Conservation (phyloP, 768 basidiomycete genomes). For the Baorangia bicolor region DNA sequence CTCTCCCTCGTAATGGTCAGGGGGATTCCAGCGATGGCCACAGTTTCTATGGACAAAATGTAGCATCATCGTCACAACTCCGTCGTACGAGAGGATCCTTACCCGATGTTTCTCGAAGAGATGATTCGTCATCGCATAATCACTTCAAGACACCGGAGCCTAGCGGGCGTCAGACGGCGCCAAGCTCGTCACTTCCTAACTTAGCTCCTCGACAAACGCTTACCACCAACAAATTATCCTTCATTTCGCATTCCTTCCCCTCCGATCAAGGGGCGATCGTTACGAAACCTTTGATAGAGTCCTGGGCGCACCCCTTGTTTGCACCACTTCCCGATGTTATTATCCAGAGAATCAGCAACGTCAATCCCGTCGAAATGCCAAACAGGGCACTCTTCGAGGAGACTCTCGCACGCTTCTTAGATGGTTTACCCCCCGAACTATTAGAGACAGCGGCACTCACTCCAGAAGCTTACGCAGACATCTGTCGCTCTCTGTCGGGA, state of each 20-base stretch:
- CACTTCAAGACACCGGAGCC: conserved; percentile 26
- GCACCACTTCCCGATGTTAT: conserved; percentile 59
- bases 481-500: conserved; percentile 48
- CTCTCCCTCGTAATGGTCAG: conserved; percentile 15
- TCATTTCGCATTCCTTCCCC: conserved; percentile 44
- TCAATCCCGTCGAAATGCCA: conserved; percentile 62
- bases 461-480: conserved; percentile 51
- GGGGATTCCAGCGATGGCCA: conserved; percentile 34
- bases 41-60: conserved; percentile 49
- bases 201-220: conserved; percentile 25
- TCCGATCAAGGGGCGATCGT: conserved; percentile 38
- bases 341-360: conserved; percentile 50
- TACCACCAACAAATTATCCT: conserved; percentile 35
- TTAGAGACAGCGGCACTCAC: conserved; percentile 60
- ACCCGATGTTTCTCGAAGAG: conserved; percentile 18
- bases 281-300: conserved; percentile 47
- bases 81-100: conserved; percentile 27
- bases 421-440: conserved; percentile 51
- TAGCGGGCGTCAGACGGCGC: conserved; percentile 16
- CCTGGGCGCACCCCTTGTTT: conserved; percentile 60
- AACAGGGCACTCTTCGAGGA: conserved; percentile 52
- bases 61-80: conserved; percentile 37
- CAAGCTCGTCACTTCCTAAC: conserved; percentile 23
- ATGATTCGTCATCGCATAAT: conserved; percentile 13
- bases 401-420: conserved; percentile 46